A percentile compares a stretch with the other conserved stretches of the same genome.
phyloP scores from a whole-genome alignment of 371 early-diverging fungal genomes.

The Saksenaea vasiformis region DNA sequence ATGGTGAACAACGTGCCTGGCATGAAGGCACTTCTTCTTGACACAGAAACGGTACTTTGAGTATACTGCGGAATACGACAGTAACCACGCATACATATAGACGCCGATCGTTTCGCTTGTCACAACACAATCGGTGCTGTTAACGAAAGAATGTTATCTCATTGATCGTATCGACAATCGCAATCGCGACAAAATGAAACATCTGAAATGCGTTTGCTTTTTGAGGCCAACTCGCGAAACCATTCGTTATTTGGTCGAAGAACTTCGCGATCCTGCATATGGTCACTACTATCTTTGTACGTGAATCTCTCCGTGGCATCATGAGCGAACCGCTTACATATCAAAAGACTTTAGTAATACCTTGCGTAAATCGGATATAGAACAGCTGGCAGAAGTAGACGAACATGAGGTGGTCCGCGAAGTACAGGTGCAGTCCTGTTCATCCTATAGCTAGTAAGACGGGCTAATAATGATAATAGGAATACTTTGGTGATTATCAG shows the following conservation, averaged over 20 bases:
- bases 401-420: slow-evolving; percentile 92
- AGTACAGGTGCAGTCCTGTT: slow-evolving; percentile 66
- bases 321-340: neutral
- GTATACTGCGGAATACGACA: too few relatives aligned
- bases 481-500: slow-evolving; percentile 91
- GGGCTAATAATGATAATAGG: slow-evolving; percentile 41
- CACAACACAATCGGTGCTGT: slow-evolving; percentile 86
- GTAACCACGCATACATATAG: slow-evolving; percentile 38
- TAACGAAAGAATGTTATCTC: slow-evolving; percentile 91
- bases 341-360: slow-evolving; percentile 85
- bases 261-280: slow-evolving; percentile 89
- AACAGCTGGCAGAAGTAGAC: slow-evolving; percentile 94
- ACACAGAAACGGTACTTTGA: slow-evolving; percentile 82
- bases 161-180: slow-evolving; percentile 90
- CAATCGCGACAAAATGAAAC: slow-evolving; percentile 87
- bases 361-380: slow-evolving; percentile 85
- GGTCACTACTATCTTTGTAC: slow-evolving; percentile 93
- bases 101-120: slow-evolving; percentile 92
- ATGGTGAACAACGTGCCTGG: slow-evolving; percentile 89
- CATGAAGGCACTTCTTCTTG: slow-evolving; percentile 96
- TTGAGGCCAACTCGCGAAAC: slow-evolving; percentile 84
- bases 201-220: slow-evolving; percentile 93
- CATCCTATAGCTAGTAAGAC: neutral
- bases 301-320: slow-evolving; percentile 7
- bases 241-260: slow-evolving; percentile 82